Evolutionary conservation across 2,329 filamentous ascomycete genomes (phyloP).

Genomic region (Penicillium sp.): DNA sequence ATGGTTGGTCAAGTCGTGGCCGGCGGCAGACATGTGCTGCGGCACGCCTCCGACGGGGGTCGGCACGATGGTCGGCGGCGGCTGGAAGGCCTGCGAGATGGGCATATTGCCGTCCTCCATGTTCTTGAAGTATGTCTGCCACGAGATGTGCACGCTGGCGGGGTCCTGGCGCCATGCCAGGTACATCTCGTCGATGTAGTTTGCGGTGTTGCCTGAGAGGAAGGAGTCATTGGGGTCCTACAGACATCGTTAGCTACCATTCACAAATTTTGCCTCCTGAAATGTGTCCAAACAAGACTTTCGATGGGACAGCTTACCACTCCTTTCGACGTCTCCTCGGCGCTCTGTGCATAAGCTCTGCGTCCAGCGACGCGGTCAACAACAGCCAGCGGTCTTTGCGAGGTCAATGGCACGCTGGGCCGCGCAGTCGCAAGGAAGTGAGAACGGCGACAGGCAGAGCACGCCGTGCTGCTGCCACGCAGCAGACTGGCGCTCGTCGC

Average conservation of each 20-base stretch:
- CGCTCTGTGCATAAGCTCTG: slow-evolving; percentile 57
- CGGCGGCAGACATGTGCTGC: slow-evolving; percentile 65
- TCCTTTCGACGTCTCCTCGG: slow-evolving; percentile 57
- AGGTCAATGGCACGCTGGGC: slow-evolving; percentile 33
- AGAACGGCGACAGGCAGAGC: slow-evolving; percentile 30
- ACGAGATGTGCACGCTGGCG: slow-evolving; percentile 90
- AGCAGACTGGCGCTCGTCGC: slow-evolving; percentile 36
- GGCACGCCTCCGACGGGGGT: slow-evolving; percentile 74
- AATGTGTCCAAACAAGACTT: slow-evolving; percentile 9
- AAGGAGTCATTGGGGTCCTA: slow-evolving; percentile 91
- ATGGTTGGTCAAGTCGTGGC: slow-evolving; percentile 87
- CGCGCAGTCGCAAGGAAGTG: slow-evolving; percentile 31
- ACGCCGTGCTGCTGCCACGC: slow-evolving; percentile 30
- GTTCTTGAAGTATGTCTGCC: slow-evolving; percentile 99
- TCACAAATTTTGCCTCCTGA: background rate
- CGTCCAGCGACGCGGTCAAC: slow-evolving; percentile 35
- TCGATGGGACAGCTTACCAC: no score
- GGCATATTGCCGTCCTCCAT: slow-evolving; percentile 99
- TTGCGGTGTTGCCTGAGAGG: slow-evolving; percentile 92
- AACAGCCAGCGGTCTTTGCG: slow-evolving; percentile 42
- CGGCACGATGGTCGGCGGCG: slow-evolving; percentile 86
- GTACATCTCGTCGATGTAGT: slow-evolving; percentile 99
- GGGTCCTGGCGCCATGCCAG: slow-evolving; percentile 94
- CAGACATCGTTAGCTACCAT: slow-evolving; percentile 19
- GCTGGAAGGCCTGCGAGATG: slow-evolving; percentile 93